phyloP scores from a whole-genome alignment of 345 rosid genomes.

The Carallia brachiata region DNA sequence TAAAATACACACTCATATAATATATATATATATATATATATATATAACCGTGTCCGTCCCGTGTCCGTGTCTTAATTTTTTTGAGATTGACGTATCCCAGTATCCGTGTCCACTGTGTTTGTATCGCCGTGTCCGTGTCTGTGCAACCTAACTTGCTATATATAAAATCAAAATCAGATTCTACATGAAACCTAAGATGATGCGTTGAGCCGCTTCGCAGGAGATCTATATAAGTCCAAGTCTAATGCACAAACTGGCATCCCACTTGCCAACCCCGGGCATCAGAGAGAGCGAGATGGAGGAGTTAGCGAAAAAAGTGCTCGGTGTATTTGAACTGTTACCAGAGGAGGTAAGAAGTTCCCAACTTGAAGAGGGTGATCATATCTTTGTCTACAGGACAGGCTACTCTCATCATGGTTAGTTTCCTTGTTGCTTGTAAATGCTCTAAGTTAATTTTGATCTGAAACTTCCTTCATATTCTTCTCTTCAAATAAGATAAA shows the following conservation, averaged over 20 bases:
- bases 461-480: neutral
- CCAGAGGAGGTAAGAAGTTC: neutral
- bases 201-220: neutral
- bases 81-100: no score
- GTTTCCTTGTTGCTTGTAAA: neutral
- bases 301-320: neutral
- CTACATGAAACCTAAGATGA: neutral
- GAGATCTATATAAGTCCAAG: neutral
- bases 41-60: no score
- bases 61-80: no score
- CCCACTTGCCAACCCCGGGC: neutral
- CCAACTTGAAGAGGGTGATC: neutral
- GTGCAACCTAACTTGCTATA: no score
- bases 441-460: neutral
- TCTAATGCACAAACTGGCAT: neutral
- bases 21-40: no score
- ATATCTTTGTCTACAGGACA: neutral
- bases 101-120: no score
- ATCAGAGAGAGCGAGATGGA: neutral
- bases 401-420: neutral
- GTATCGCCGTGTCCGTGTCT: no score
- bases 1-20: no score
- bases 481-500: neutral
- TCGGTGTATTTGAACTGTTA: neutral
- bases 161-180: neutral